Base-by-base conservation (phyloP, 805 yeast species). In the Kodamaea laetipori region DNA sequence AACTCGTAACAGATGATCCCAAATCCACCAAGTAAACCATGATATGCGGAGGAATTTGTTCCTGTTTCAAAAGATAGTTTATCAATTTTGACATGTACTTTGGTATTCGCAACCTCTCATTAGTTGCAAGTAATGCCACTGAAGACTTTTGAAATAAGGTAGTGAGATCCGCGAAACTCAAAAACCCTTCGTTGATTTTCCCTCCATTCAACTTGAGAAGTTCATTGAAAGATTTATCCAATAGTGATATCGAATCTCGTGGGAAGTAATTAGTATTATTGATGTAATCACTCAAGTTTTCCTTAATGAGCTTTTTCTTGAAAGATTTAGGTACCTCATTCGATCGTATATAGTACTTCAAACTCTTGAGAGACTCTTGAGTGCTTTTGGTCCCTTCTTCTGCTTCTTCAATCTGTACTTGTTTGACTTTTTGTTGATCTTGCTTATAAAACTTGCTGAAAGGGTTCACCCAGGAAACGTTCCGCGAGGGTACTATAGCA, bases 11-110 rank as follows among this genome's bases (percentile, higher is more conserved):
- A 13, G 25, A 11, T 7, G 63, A 43, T 2, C 64, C 70, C 42
- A 69, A 48, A 6, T 59, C 64, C 4, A 64, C 55, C 0, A 67
- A 48, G 21, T 53, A 50, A 1, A 61, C 63, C 34, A 65, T 48
- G 3, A 58, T 41, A 12, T 45, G 43, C 1, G 58, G 41, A 2
- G 66, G 54, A 4, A 58, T 16, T 2, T 39, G 35, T 27, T 38
- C 44, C 25, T 38, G 35, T 10, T 48, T 44, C 16, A 60, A 41
- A 19, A 61, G 49, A 15, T 49, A 39, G 24, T 48, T 53, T 2
- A 65, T 58, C 25, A 66, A 33, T 2, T 56, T 35, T 1, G 63
- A 54, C 47, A 67, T 46, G 50, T 51, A 68, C 40, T 55, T 56
- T 2, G 74, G 72, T 9, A 61, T 35, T 16, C 32, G 39, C 6